phyloP scores from a whole-genome alignment of 2,329 filamentous ascomycete genomes.

The Diatrype stigma region DNA sequence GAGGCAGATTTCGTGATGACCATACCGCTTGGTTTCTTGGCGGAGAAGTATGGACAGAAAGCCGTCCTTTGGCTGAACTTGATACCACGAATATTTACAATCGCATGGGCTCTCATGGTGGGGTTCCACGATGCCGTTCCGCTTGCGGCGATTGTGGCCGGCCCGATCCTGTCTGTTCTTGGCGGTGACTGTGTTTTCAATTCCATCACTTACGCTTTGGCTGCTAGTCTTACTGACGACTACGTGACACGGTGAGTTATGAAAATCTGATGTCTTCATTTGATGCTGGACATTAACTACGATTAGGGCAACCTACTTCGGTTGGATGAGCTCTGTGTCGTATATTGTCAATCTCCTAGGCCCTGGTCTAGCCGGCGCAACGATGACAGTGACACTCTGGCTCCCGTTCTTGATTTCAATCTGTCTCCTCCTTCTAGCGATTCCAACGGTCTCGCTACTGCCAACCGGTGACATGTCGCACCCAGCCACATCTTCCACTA shows the following conservation, averaged over 20 bases:
- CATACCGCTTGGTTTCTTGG: slow-evolving; percentile 43
- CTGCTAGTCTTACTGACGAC: slow-evolving; percentile 40
- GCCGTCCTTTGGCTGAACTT: slow-evolving; percentile 41
- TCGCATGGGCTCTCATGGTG: slow-evolving; percentile 36
- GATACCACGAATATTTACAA: slow-evolving; percentile 35
- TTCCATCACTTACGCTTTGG: slow-evolving; percentile 43
- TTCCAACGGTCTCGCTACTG: slow-evolving; percentile 28
- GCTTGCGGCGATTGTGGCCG: slow-evolving; percentile 34
- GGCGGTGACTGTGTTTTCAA: slow-evolving; percentile 50
- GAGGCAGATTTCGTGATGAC: slow-evolving; percentile 44
- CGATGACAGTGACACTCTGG: slow-evolving; percentile 40
- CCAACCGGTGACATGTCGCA: slow-evolving; percentile 11
- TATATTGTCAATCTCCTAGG: slow-evolving; percentile 44
- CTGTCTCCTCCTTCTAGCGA: slow-evolving; percentile 29
- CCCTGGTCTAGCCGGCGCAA: slow-evolving; percentile 41
- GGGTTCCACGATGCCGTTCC: slow-evolving; percentile 36
- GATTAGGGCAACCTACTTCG: slow-evolving; percentile 43
- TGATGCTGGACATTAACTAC: slow-evolving; percentile 8
- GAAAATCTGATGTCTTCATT: too few relatives aligned
- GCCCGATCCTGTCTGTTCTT: slow-evolving; percentile 39
- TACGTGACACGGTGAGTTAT: slow-evolving; percentile 30
- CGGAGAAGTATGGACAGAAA: slow-evolving; percentile 38
- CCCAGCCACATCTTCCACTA: background rate
- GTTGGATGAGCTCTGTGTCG: slow-evolving; percentile 45
- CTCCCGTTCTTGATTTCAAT: slow-evolving; percentile 41